Evolutionary conservation across 2,329 filamentous ascomycete species (phyloP).

Genomic region (Fragosphaeria purpurea): DNA sequence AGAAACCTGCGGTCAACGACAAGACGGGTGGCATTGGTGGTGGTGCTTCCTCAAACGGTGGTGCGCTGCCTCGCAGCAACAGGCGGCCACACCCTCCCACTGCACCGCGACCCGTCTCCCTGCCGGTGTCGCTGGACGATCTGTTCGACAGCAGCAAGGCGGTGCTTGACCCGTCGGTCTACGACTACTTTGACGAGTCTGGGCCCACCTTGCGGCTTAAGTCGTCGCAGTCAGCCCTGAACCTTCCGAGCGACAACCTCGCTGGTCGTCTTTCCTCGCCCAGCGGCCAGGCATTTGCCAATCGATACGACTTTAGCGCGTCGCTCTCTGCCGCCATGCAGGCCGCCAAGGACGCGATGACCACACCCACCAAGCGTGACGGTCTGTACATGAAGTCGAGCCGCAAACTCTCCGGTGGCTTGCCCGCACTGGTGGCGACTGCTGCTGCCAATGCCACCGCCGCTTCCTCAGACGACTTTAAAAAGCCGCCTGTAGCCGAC

Average conservation of each 20-base stretch:
- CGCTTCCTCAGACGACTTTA: not conserved
- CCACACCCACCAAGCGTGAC: slow-evolving; percentile 36
- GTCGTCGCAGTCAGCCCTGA: slow-evolving; percentile 52
- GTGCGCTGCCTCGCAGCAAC: slow-evolving; percentile 54
- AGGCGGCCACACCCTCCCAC: slow-evolving; percentile 34
- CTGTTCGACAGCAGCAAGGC: slow-evolving; percentile 54
- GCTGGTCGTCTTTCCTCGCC: slow-evolving; percentile 41
- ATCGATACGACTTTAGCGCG: slow-evolving; percentile 93
- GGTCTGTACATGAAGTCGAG: slow-evolving; percentile 47
- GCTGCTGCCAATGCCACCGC: slow-evolving; percentile 3
- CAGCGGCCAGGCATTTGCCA: slow-evolving; percentile 69
- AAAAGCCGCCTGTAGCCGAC: slow-evolving; percentile 3
- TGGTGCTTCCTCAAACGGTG: not conserved
- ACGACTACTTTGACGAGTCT: slow-evolving; percentile 54
- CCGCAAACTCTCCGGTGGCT: slow-evolving; percentile 22
- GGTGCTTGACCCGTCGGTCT: slow-evolving; percentile 48
- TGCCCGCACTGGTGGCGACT: slow-evolving; percentile 8
- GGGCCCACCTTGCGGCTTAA: slow-evolving; percentile 58
- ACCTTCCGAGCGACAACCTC: slow-evolving; percentile 53
- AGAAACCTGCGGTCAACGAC: slow-evolving; percentile 51
- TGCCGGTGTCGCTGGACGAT: slow-evolving; percentile 56
- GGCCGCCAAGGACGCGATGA: slow-evolving; percentile 55
- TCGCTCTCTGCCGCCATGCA: slow-evolving; percentile 77
- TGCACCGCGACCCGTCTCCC: slow-evolving; percentile 42
- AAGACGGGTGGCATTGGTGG: slow-evolving; percentile 38